Evolutionary conservation across 768 basidiomycete species (phyloP).

Genomic region (Russula sp.): DNA sequence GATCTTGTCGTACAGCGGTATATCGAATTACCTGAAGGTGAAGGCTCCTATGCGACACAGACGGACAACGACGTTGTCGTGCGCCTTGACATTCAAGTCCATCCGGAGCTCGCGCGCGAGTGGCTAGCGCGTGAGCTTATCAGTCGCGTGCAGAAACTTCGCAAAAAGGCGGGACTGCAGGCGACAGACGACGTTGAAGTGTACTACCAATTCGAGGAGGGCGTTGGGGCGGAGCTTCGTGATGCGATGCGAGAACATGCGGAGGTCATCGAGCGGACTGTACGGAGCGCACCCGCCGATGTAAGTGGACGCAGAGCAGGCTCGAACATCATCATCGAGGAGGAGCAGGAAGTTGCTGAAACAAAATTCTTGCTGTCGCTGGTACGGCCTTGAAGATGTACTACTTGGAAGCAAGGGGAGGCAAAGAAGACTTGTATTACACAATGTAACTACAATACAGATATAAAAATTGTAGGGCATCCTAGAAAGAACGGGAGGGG

Average conservation of each 20-base stretch:
- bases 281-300: constrained; percentile 67
- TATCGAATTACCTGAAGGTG: constrained; percentile 70
- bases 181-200: constrained; percentile 92
- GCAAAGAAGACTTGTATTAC: constrained; percentile 33
- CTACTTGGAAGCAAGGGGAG: constrained; percentile 12
- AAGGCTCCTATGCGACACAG: constrained; percentile 67
- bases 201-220: constrained; percentile 77
- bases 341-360: constrained; percentile 84
- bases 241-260: constrained; percentile 62
- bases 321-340: constrained; percentile 62
- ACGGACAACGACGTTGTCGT: constrained; percentile 95
- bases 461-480: background rate
- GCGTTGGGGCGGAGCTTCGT: constrained; percentile 58
- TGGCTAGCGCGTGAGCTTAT: constrained; percentile 87
- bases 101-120: constrained; percentile 82
- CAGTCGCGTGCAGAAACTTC: constrained; percentile 89
- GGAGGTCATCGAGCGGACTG: constrained; percentile 68
- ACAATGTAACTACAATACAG: constrained; percentile 23
- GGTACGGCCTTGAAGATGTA: constrained; percentile 46
- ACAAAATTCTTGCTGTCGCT: constrained; percentile 72
- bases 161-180: constrained; percentile 94
- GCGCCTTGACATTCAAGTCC: constrained; percentile 83
- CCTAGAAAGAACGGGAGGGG: background rate
- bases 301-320: constrained; percentile 51
- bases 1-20: constrained; percentile 90